Evolutionary conservation across 2,329 filamentous ascomycete genomes (phyloP).

Genomic region (Byssothecium circinans): DNA sequence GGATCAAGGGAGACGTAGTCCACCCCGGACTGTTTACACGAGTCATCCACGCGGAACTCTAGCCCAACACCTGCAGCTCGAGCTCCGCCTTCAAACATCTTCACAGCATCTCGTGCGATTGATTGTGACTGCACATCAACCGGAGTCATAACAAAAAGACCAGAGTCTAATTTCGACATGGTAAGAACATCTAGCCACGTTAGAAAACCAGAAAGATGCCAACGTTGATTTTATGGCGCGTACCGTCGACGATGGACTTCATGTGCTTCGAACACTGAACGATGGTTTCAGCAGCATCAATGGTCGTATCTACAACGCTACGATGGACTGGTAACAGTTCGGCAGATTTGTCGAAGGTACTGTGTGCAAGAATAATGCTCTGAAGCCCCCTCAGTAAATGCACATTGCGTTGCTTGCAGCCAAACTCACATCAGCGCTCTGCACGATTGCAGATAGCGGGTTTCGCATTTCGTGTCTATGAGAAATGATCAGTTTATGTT

Average conservation of each 20-base stretch:
- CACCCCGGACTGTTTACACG: slow-evolving; percentile 40
- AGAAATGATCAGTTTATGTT: too few species aligned
- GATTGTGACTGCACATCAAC: slow-evolving; percentile 41
- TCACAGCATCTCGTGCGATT: slow-evolving; percentile 36
- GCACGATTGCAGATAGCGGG: slow-evolving; percentile 47
- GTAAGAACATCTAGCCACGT: slow-evolving; percentile 42
- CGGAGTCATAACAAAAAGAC: slow-evolving; percentile 46
- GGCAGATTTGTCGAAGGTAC: background rate
- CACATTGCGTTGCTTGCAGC: slow-evolving; percentile 23
- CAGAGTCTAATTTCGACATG: slow-evolving; percentile 49
- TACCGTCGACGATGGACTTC: slow-evolving; percentile 50
- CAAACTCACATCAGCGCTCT: slow-evolving; percentile 46
- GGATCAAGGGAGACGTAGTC: slow-evolving; percentile 48
- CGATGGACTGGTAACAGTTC: background rate
- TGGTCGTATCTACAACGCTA: slow-evolving; percentile 17
- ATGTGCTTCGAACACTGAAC: slow-evolving; percentile 49
- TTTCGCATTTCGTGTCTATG: slow-evolving; percentile 47
- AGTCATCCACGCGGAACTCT: slow-evolving; percentile 35
- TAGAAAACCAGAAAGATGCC: background rate
- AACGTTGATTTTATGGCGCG: background rate
- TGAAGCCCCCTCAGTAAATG: slow-evolving; percentile 6
- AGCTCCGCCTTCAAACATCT: slow-evolving; percentile 44
- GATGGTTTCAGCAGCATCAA: slow-evolving; percentile 47
- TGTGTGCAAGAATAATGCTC: slow-evolving; percentile 16
- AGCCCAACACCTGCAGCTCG: slow-evolving; percentile 33